Evolutionary conservation across 2,329 filamentous ascomycete genomes (phyloP).

Genomic region (Cadophora gregata): DNA sequence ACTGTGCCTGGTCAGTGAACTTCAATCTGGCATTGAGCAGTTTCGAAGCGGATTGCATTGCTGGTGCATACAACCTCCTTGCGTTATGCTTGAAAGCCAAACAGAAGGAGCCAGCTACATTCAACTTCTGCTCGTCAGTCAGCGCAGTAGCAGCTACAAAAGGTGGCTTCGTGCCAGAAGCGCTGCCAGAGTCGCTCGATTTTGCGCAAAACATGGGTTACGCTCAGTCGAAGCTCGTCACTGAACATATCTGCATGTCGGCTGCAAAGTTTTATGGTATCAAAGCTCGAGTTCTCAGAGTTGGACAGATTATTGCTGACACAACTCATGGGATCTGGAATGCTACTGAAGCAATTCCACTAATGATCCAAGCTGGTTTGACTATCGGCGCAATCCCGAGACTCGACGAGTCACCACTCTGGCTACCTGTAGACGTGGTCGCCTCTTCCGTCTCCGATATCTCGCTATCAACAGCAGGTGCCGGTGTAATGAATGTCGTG

Average conservation of each 20-base stretch:
- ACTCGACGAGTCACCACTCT: constrained; percentile 50
- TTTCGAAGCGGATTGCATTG: constrained; percentile 50
- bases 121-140: constrained; percentile 49
- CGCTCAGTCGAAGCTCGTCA: constrained; percentile 54
- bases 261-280: constrained; percentile 43
- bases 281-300: constrained; percentile 48
- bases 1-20: constrained; percentile 61
- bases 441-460: constrained; percentile 51
- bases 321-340: constrained; percentile 53
- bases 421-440: constrained; percentile 54
- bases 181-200: constrained; percentile 27
- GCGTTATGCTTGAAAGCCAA: constrained; percentile 47
- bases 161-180: constrained; percentile 45
- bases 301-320: constrained; percentile 56
- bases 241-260: constrained; percentile 51
- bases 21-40: constrained; percentile 58
- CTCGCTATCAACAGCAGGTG: constrained; percentile 35
- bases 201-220: constrained; percentile 56
- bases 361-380: constrained; percentile 55
- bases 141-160: constrained; percentile 44
- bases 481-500: constrained; percentile 51
- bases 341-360: constrained; percentile 56
- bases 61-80: constrained; percentile 40
- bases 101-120: constrained; percentile 41
- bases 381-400: constrained; percentile 55